Evolutionary conservation across 768 basidiomycete species (phyloP).

Genomic region (Serpula lacrymans): DNA sequence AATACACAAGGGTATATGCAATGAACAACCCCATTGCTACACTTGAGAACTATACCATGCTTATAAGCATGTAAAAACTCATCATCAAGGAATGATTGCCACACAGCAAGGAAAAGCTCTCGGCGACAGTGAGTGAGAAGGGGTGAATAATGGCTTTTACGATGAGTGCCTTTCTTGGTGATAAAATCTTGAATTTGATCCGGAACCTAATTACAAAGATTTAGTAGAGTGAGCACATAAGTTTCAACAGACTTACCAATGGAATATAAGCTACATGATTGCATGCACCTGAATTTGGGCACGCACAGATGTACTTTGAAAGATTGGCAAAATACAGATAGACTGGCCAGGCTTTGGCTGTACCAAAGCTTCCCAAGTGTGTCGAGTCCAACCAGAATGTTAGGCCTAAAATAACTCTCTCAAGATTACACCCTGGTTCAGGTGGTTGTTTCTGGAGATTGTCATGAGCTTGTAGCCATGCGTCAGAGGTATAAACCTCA

Average conservation of each 20-base stretch:
- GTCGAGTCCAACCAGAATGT: neutral
- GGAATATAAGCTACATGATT: constrained; percentile 20
- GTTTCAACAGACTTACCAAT: constrained; percentile 4
- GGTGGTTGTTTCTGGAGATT: constrained; percentile 20
- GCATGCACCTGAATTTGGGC: constrained; percentile 10
- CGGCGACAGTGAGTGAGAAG: constrained; percentile 11
- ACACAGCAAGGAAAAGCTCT: constrained; percentile 17
- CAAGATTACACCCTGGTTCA: constrained; percentile 14
- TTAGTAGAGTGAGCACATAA: too few species aligned
- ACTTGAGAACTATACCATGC: constrained; percentile 20
- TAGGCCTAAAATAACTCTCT: neutral
- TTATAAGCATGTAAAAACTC: constrained; percentile 19
- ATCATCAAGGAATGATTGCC: constrained; percentile 17
- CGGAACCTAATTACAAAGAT: too few species aligned
- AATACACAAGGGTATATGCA: constrained; percentile 25
- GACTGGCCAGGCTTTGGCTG: constrained; percentile 15
- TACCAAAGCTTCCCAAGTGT: constrained; percentile 17
- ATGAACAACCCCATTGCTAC: constrained; percentile 15
- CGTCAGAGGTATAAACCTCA: constrained; percentile 31
- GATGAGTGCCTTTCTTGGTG: neutral
- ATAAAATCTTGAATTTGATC: too few species aligned
- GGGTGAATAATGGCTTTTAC: too few species aligned
- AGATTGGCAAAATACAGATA: constrained; percentile 15
- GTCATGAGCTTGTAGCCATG: constrained; percentile 24
- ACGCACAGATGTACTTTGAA: constrained; percentile 13